Evolutionary conservation across 768 basidiomycete species (phyloP).

Genomic region (Pulveroboletus ravenelii): DNA sequence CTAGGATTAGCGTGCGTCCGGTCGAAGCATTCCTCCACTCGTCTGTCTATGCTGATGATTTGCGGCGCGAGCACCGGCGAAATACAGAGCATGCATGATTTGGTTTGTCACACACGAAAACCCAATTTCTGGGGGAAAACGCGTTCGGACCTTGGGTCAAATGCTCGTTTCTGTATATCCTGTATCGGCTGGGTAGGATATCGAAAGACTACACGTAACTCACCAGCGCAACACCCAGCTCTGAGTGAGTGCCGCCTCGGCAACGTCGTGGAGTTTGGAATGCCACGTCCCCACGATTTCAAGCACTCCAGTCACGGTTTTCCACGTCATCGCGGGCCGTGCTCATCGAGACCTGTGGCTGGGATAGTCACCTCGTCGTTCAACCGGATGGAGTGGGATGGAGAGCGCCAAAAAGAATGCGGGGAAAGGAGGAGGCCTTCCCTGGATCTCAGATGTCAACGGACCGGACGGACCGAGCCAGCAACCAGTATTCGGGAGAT

Average conservation of each 20-base stretch:
- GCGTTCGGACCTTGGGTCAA: too few species aligned
- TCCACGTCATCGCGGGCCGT: conserved; percentile 20
- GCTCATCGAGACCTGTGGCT: conserved; percentile 52
- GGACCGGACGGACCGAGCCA: conserved; percentile 19
- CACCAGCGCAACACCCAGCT: too few species aligned
- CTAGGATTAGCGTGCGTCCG: conserved; percentile 64
- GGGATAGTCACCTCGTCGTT: conserved; percentile 58
- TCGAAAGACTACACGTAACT: too few species aligned
- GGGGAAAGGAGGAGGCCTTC: not conserved
- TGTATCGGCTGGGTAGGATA: conserved; percentile 16
- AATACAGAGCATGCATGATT: not conserved
- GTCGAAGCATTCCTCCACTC: conserved; percentile 67
- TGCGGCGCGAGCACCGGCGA: too few species aligned
- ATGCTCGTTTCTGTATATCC: conserved; percentile 67
- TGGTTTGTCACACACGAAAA: conserved; percentile 44
- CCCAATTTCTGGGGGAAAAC: conserved; percentile 65
- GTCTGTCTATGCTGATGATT: conserved; percentile 66
- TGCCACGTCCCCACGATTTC: conserved; percentile 68
- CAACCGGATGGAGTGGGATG: conserved; percentile 41
- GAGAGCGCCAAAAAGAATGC: not conserved
- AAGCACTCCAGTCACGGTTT: not conserved
- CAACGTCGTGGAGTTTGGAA: conserved; percentile 67
- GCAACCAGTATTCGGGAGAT: not conserved
- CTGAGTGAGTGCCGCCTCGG: conserved; percentile 1
- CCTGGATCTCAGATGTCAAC: conserved; percentile 1